Percentiles rank a stretch among this genome's conserved stretches.
phyloP scores from a whole-genome alignment of 129 eudicot genomes.

The Deinandra increscens region DNA sequence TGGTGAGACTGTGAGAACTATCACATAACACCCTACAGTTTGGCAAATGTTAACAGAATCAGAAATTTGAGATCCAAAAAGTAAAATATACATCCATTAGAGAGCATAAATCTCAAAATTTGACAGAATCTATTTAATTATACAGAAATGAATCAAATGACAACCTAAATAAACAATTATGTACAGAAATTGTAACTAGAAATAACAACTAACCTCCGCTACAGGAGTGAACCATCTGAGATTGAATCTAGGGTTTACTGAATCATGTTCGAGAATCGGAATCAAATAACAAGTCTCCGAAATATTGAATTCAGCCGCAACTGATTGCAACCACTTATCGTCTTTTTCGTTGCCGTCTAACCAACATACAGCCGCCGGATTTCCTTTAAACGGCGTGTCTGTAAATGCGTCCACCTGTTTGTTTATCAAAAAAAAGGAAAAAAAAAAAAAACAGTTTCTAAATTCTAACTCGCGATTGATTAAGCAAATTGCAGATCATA shows the following conservation, averaged over 20 bases:
- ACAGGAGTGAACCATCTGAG: slow-evolving; percentile 92
- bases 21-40: background rate
- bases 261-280: slow-evolving; percentile 26
- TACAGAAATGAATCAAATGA: background rate
- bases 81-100: background rate
- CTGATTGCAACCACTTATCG: slow-evolving; percentile 67
- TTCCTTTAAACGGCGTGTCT: slow-evolving; percentile 19
- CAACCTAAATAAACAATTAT: background rate
- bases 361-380: slow-evolving; percentile 27
- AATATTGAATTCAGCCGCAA: slow-evolving; percentile 77
- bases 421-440: background rate
- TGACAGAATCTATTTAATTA: background rate
- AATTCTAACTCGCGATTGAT: background rate
- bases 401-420: slow-evolving; percentile 22
- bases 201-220: slow-evolving; percentile 50
- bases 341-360: slow-evolving; percentile 55
- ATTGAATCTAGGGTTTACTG: slow-evolving; percentile 43
- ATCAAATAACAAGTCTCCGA: slow-evolving; percentile 69
- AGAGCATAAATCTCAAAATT: background rate
- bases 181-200: background rate
- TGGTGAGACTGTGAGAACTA: background rate
- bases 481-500: background rate
- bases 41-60: background rate
- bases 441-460: too few relatives aligned
- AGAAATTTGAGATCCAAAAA: background rate